These are phyloP conservation scores for Boletellus dicymbophilus DNA, from an alignment of 1,284 basidiomycete species.

Conservation along the genomic window DNA sequence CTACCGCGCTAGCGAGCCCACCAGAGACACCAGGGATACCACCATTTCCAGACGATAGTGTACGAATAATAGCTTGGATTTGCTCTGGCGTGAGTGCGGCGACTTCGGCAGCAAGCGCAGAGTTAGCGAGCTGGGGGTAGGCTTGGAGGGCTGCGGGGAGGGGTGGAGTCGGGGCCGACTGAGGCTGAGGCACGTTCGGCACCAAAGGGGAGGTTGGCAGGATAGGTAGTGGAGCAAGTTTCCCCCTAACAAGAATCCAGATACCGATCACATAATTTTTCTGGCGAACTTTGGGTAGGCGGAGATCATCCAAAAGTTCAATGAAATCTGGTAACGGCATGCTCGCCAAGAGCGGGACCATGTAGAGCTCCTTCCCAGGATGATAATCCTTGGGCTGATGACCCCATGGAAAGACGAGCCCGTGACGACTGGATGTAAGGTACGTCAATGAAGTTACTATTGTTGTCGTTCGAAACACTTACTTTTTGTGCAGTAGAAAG, in stretches of 20 bases:
- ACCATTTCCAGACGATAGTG: slow-evolving; percentile 38
- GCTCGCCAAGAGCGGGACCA: slow-evolving; percentile 75
- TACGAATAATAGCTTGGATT: slow-evolving; percentile 55
- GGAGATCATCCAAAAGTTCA: slow-evolving; percentile 81
- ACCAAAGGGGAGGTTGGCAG: slow-evolving; percentile 25
- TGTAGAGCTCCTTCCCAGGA: slow-evolving; percentile 86
- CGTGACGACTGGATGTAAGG: slow-evolving; percentile 68
- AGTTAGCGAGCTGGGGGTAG: slow-evolving; percentile 34
- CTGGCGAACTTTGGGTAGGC: slow-evolving; percentile 62
- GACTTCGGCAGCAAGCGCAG: slow-evolving; percentile 40
- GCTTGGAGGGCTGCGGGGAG: slow-evolving; percentile 32
- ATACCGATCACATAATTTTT: slow-evolving; percentile 77
- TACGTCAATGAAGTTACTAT: slow-evolving; percentile 8
- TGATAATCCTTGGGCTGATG: slow-evolving; percentile 67
- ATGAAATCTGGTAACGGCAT: slow-evolving; percentile 83
- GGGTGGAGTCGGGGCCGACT: slow-evolving; percentile 4
- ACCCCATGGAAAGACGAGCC: slow-evolving; percentile 85
- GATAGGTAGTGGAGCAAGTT: slow-evolving; percentile 47
- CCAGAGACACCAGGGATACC: slow-evolving; percentile 29
- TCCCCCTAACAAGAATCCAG: slow-evolving; percentile 80
- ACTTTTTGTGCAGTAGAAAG: slow-evolving; percentile 78
- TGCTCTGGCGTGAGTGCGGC: slow-evolving; percentile 63
- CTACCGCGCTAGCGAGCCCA: slow-evolving; percentile 32
- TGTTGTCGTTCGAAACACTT: slow-evolving; percentile 33
- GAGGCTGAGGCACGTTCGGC: slow-evolving; percentile 17